phyloP scores from a whole-genome alignment of 495 filamentous ascomycete genomes.

The Penicillium cosmopolitanum region DNA sequence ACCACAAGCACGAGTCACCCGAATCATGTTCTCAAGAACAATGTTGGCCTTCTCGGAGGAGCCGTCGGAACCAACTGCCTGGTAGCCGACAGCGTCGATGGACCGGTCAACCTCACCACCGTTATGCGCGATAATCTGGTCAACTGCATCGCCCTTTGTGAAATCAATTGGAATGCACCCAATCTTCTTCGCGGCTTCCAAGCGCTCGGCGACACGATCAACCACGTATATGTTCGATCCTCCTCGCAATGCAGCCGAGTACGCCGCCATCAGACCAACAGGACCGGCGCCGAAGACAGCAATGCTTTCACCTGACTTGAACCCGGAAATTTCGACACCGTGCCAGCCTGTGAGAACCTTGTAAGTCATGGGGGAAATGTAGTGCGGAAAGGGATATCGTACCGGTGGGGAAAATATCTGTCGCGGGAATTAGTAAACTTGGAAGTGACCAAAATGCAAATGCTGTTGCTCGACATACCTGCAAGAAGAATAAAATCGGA shows the following conservation, averaged over 20 bases:
- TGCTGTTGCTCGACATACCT: slow-evolving; percentile 14
- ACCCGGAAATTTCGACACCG: slow-evolving; percentile 56
- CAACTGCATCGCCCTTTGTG: slow-evolving; percentile 39
- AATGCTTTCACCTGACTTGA: slow-evolving; percentile 57
- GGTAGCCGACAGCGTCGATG: slow-evolving; percentile 59
- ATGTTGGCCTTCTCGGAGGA: slow-evolving; percentile 47
- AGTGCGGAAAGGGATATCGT: neutral
- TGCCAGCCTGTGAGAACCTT: slow-evolving; percentile 49
- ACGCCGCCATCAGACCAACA: slow-evolving; percentile 62
- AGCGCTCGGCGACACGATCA: slow-evolving; percentile 55
- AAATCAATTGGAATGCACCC: slow-evolving; percentile 48
- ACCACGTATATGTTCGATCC: slow-evolving; percentile 58
- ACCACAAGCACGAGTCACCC: slow-evolving; percentile 49
- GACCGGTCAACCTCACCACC: slow-evolving; percentile 55
- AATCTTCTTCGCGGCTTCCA: slow-evolving; percentile 56
- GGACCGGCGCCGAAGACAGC: slow-evolving; percentile 56
- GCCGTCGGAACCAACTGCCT: slow-evolving; percentile 48
- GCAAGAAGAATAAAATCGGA: slow-evolving; percentile 51
- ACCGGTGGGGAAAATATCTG: slow-evolving; percentile 63
- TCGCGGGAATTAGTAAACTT: neutral
- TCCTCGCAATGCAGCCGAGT: slow-evolving; percentile 55
- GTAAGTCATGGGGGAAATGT: neutral
- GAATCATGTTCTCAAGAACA: slow-evolving; percentile 52
- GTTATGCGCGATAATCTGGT: slow-evolving; percentile 38
- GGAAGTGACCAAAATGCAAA: neutral